Conservation (phyloP, 768 basidiomycete species). For the Phlebiopsis flavidoalba region DNA sequence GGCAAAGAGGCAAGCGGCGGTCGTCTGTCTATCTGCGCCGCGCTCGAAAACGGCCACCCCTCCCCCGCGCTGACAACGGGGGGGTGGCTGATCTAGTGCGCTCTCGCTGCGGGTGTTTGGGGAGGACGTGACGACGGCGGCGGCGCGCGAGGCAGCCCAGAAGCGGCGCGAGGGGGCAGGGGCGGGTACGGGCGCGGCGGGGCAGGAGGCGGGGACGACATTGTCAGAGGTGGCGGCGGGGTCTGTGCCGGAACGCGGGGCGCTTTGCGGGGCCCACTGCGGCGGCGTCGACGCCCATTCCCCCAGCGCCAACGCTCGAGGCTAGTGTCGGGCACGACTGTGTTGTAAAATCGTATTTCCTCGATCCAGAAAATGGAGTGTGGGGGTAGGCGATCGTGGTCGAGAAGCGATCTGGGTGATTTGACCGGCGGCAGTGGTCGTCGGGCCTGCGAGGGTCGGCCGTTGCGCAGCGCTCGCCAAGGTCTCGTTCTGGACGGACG, state of each 20-base stretch:
- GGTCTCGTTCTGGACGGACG: neutral
- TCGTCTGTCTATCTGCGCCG: conserved; percentile 2
- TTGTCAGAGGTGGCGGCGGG: neutral
- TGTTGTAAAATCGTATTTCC: too few species aligned
- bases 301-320: neutral
- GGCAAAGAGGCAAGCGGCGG: conserved; percentile 64
- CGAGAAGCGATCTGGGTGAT: neutral
- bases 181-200: neutral
- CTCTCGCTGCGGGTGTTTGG: conserved; percentile 83
- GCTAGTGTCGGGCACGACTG: too few species aligned
- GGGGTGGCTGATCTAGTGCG: conserved; percentile 56
- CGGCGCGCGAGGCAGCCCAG: conserved; percentile 32
- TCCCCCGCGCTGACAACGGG: neutral
- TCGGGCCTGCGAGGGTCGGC: neutral
- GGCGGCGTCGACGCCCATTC: neutral
- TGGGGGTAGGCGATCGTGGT: neutral
- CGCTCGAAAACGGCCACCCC: too few species aligned
- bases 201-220: neutral
- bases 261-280: too few species aligned
- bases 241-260: too few species aligned
- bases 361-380: too few species aligned
- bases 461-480: neutral
- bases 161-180: conserved; percentile 17
- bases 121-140: conserved; percentile 61
- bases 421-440: neutral